Evolutionary conservation across 2,329 filamentous ascomycete species (phyloP).

Genomic region (Aschersonia sp.): DNA sequence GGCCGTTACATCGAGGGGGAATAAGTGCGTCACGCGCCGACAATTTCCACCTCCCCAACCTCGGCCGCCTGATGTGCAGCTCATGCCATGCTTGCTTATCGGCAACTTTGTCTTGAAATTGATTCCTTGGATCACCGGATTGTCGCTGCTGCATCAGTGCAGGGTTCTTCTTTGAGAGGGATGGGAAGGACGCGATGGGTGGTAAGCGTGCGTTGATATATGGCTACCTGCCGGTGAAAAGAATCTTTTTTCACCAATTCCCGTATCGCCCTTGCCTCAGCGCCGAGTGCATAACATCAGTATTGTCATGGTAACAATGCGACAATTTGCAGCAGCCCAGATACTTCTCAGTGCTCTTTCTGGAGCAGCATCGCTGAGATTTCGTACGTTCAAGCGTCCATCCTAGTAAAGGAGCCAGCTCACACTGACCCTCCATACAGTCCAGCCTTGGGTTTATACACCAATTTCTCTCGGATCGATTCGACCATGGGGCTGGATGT

Average conservation of each 20-base stretch:
- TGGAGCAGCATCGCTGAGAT: not conserved
- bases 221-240: no score
- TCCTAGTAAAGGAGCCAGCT: not conserved
- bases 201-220: not conserved
- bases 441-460: constrained; percentile 8
- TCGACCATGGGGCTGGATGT: constrained; percentile 35
- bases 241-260: no score
- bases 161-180: not conserved
- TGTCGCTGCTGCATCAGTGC: not conserved
- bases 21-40: not conserved
- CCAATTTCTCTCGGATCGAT: constrained; percentile 32
- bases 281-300: no score
- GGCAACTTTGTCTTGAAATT: not conserved
- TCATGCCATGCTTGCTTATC: not conserved
- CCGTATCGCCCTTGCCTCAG: no score
- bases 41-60: no score
- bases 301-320: not conserved
- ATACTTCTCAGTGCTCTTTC: constrained; percentile 1
- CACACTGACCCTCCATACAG: constrained; percentile 1
- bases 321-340: constrained; percentile 1
- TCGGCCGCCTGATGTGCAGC: no score
- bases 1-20: not conserved
- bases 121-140: not conserved
- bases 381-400: not conserved
- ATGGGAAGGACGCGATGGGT: not conserved